Percentiles rank a stretch among this genome's conserved stretches.
phyloP scores from a whole-genome alignment of 441 rosid species.

The Corymbia citriodora region DNA sequence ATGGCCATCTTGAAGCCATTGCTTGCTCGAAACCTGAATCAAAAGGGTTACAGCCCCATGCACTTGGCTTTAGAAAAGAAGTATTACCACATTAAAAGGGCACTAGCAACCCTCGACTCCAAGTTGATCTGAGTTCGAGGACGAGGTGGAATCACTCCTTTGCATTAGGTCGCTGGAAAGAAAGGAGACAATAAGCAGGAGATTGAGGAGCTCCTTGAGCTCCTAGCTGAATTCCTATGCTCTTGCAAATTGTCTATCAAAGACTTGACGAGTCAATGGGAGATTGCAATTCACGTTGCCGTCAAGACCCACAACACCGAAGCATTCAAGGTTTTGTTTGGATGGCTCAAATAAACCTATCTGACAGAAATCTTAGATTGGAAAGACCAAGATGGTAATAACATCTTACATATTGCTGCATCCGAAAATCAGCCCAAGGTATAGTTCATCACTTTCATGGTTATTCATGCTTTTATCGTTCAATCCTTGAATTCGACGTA shows the following conservation, averaged over 20 bases:
- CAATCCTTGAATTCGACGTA: background rate
- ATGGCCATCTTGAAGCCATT: background rate
- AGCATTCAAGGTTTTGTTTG: background rate
- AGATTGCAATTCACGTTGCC: background rate
- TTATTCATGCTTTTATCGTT: background rate
- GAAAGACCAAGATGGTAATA: background rate
- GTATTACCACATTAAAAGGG: background rate
- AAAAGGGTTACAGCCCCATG: background rate
- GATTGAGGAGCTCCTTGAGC: background rate
- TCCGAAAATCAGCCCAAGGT: background rate
- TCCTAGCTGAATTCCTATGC: background rate
- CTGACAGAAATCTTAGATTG: background rate
- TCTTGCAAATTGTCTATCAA: background rate
- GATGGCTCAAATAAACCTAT: background rate
- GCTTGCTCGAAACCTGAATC: background rate
- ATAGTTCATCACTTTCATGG: background rate
- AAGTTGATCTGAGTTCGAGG: background rate
- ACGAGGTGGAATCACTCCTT: background rate
- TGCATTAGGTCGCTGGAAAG: background rate
- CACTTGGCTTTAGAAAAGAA: background rate
- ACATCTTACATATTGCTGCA: background rate
- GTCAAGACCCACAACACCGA: background rate
- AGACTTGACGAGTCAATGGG: background rate
- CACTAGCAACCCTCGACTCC: background rate
- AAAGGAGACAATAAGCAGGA: background rate